phyloP scores from a whole-genome alignment of 495 filamentous ascomycete species.

The Penicillium soppii region DNA sequence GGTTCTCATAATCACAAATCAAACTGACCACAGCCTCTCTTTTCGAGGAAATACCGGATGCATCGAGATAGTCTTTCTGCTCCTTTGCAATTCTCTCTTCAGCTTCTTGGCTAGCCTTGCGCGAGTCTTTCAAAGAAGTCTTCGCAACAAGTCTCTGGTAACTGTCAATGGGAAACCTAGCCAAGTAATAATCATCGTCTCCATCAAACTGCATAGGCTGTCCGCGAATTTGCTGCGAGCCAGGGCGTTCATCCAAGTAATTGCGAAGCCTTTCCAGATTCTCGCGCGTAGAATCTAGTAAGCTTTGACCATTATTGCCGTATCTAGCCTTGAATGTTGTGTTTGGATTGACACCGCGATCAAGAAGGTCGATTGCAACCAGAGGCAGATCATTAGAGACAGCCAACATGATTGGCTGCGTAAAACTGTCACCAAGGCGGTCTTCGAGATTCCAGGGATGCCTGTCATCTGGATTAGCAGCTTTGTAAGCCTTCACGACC shows the following conservation, averaged over 20 bases:
- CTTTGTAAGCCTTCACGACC: conserved; percentile 38
- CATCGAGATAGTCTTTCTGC: neutral
- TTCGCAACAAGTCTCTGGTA: conserved; percentile 52
- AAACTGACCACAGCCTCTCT: conserved; percentile 45
- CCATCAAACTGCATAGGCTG: conserved; percentile 18
- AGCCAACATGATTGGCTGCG: conserved; percentile 63
- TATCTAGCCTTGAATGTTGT: conserved; percentile 38
- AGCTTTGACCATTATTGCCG: neutral
- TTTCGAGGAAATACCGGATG: conserved; percentile 49
- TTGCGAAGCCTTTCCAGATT: conserved; percentile 47
- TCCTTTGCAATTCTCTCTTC: neutral
- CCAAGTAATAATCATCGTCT: conserved; percentile 42
- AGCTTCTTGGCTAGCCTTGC: conserved; percentile 7
- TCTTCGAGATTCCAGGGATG: conserved; percentile 29
- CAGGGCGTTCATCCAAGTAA: conserved; percentile 30
- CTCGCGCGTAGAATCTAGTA: conserved; percentile 36
- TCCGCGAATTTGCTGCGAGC: too few relatives aligned
- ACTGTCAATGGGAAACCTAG: conserved; percentile 40
- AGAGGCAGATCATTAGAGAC: conserved; percentile 48
- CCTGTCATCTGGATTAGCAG: neutral
- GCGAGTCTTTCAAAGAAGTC: conserved; percentile 11
- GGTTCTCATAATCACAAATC: conserved; percentile 47
- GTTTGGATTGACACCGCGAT: conserved; percentile 59
- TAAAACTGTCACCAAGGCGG: conserved; percentile 30
- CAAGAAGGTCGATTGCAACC: conserved; percentile 55